Evolutionary conservation across 257 asterid genomes (phyloP), one percentile per base, ranked within the genome.

Genomic region (Coffea eugenioides): DNA sequence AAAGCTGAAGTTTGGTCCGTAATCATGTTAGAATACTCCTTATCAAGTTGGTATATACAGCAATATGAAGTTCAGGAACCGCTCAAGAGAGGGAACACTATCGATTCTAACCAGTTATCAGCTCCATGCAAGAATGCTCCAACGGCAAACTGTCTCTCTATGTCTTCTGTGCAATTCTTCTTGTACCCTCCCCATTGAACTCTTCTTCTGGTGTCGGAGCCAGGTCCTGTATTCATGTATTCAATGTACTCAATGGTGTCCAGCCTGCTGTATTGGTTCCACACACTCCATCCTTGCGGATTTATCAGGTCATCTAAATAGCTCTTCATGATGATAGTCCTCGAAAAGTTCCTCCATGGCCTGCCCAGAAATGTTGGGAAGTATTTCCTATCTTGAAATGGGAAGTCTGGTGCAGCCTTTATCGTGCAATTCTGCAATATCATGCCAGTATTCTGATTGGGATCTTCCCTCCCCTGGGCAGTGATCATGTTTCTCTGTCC

Each of bases 261-360:
- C 25, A 84, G 76, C 15, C 52, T 82, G 69, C 90, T 89, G 69
- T 88, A 86, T 80, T 73, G 79, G 52, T 83, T 79, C 97, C 97
- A 92, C 79, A 78, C 82, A 20, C 74, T 74, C 96, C 97, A 91
- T 62, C 96, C 97, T 72, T 76, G 71, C 0, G 96, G 94, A 76
- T 89, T 79, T 49, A 92, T 87, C 83, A 91, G 71, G 20, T 86
- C 95, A 20, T 87, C 95, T n/a, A 92, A 75, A 67, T 92, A 87
- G 75, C 93, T 92, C 21, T 84, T 84, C 82, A 84, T 86, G 3
- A 90, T 80, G 13, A 89, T 68, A 13, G 88, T 84, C 84, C 97
- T 91, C 20, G 96, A 90, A 66, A 85, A 92, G 76, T 89, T 91
- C 89, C 91, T 88, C 97, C 97, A 91, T 1, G 94, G 96, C 89